Conservation (phyloP, 2,329 filamentous ascomycete species). For the Helminthosporium solani region DNA sequence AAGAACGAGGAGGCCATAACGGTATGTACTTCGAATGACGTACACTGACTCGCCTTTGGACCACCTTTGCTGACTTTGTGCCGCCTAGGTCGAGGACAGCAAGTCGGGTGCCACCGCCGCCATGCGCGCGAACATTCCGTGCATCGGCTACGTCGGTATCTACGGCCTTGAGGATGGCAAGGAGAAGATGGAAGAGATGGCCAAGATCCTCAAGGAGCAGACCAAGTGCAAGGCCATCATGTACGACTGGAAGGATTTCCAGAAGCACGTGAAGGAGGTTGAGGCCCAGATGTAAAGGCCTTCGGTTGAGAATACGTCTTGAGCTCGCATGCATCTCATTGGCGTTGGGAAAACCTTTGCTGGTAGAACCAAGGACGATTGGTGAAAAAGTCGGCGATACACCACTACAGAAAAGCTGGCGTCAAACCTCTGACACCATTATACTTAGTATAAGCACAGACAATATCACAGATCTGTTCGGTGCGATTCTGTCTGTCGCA, state of each 20-base stretch:
- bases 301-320: background rate
- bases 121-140: slow-evolving; percentile 73
- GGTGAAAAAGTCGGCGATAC: too few relatives aligned
- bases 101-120: slow-evolving; percentile 79
- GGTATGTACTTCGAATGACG: too few relatives aligned
- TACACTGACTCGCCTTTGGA: too few relatives aligned
- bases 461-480: too few relatives aligned
- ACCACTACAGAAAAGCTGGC: too few relatives aligned
- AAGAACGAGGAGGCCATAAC: slow-evolving; percentile 71
- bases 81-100: slow-evolving; percentile 90
- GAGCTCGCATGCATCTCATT: too few relatives aligned
- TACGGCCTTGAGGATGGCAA: slow-evolving; percentile 45
- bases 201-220: slow-evolving; percentile 50
- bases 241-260: slow-evolving; percentile 56
- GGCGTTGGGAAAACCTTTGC: too few relatives aligned
- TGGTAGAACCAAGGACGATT: too few relatives aligned
- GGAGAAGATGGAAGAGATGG: slow-evolving; percentile 50
- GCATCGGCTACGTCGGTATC: slow-evolving; percentile 81
- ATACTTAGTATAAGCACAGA: too few relatives aligned
- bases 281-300: slow-evolving; percentile 41
- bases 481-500: too few relatives aligned
- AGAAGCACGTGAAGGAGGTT: slow-evolving; percentile 50
- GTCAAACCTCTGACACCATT: too few relatives aligned
- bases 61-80: too few relatives aligned
- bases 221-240: slow-evolving; percentile 52